These are phyloP conservation scores for Amborella trichopoda DNA, from an alignment of 164 flowering plant species.

Conservation along the genomic window DNA sequence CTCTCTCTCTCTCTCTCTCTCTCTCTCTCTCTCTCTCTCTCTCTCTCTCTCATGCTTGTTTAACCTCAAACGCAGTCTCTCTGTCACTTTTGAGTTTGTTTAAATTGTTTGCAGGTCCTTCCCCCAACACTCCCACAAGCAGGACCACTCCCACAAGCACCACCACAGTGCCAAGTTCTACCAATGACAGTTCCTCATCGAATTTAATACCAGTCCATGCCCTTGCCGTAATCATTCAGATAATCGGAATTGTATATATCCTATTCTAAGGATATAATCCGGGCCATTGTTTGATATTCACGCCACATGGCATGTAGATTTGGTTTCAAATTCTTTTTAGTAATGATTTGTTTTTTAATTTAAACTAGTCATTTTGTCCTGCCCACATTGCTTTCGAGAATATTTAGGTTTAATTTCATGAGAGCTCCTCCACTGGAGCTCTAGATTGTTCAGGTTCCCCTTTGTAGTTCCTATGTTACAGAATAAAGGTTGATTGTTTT, in stretches of 20 bases:
- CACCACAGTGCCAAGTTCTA: slow-evolving; percentile 5
- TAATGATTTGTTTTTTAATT: neutral
- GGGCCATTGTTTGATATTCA: neutral
- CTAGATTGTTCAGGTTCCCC: no score
- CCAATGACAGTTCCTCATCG: slow-evolving; percentile 1
- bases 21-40: no score
- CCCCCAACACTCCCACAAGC: neutral
- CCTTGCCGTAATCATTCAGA: slow-evolving; percentile 4
- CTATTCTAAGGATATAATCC: neutral
- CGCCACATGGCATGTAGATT: neutral
- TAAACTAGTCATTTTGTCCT: neutral
- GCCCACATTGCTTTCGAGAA: no score
- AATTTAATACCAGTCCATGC: neutral
- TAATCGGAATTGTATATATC: slow-evolving; percentile 5
- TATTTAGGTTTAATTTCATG: no score
- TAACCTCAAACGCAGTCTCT: neutral
- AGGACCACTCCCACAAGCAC: slow-evolving; percentile 5
- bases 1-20: no score
- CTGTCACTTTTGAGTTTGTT: no score
- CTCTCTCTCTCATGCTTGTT: no score
- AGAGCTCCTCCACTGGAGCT: no score
- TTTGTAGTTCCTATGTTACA: no score
- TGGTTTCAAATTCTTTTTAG: neutral
- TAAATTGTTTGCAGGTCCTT: neutral
- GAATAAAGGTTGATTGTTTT: no score